These are phyloP conservation scores for Starmerella roubikii DNA, from an alignment of 805 yeast genomes.

Conservation along the genomic window DNA sequence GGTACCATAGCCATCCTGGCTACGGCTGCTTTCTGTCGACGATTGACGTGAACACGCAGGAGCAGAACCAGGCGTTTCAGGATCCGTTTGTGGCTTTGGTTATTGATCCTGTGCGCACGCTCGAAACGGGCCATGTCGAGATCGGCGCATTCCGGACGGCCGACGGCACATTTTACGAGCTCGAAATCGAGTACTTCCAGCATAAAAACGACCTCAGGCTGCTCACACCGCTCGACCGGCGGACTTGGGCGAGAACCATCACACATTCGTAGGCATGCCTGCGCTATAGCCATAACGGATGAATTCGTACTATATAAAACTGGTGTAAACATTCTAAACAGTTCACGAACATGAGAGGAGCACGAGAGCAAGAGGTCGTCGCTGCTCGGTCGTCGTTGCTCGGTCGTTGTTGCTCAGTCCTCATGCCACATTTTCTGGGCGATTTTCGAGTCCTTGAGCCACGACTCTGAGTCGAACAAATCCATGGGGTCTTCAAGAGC, in stretches of 20 bases:
- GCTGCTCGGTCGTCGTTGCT: too few relatives aligned
- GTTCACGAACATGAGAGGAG: neutral
- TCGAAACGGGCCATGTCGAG: slow-evolving; percentile 81
- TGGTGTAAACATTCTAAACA: too few relatives aligned
- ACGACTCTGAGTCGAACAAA: slow-evolving; percentile 11
- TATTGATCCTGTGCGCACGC: slow-evolving; percentile 93
- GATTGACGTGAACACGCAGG: slow-evolving; percentile 88
- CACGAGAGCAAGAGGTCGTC: neutral
- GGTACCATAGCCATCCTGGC: slow-evolving; percentile 97
- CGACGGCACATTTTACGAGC: slow-evolving; percentile 42
- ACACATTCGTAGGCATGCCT: too few relatives aligned
- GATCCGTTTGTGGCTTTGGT: slow-evolving; percentile 95
- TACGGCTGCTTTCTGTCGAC: slow-evolving; percentile 95
- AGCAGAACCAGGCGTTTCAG: slow-evolving; percentile 89
- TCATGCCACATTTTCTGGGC: slow-evolving; percentile 9
- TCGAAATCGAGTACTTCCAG: slow-evolving; percentile 48
- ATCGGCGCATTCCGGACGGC: slow-evolving; percentile 80
- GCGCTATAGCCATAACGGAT: too few relatives aligned
- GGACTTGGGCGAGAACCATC: slow-evolving; percentile 6
- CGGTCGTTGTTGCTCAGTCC: neutral
- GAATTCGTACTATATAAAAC: too few relatives aligned
- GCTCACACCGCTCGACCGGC: slow-evolving; percentile 24
- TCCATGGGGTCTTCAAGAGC: slow-evolving; percentile 5
- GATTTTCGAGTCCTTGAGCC: slow-evolving; percentile 10
- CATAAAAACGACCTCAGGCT: slow-evolving; percentile 38